phyloP scores from a whole-genome alignment of 2,329 filamentous ascomycete species.

The Escovopsis sp. region DNA sequence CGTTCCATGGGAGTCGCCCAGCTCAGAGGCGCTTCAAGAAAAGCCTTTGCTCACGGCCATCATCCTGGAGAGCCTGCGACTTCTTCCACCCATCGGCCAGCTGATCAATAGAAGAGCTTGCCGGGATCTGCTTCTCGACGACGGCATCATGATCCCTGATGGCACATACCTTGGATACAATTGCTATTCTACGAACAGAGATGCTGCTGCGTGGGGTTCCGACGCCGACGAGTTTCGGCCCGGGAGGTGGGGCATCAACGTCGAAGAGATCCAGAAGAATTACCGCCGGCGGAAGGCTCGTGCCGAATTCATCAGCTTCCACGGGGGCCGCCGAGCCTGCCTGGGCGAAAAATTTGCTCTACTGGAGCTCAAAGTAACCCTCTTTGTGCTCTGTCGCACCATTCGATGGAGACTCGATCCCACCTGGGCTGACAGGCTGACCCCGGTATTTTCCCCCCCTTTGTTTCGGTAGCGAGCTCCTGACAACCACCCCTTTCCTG shows the following conservation, averaged over 20 bases:
- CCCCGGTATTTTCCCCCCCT: constrained; percentile 13
- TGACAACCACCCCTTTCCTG: too few species aligned
- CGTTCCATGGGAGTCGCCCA: neutral
- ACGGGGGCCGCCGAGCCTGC: constrained; percentile 24
- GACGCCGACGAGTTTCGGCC: constrained; percentile 23
- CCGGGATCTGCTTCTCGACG: constrained; percentile 10
- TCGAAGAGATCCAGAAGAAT: constrained; percentile 18
- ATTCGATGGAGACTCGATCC: constrained; percentile 18
- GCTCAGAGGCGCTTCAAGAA: constrained; percentile 11
- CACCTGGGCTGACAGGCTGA: constrained; percentile 16
- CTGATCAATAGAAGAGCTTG: constrained; percentile 29
- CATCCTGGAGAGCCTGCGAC: constrained; percentile 29
- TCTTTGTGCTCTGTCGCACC: constrained; percentile 16
- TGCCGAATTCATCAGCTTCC: constrained; percentile 26
- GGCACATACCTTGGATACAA: constrained; percentile 26
- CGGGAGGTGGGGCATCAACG: constrained; percentile 20
- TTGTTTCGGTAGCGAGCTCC: too few species aligned
- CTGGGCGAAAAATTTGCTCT: constrained; percentile 25
- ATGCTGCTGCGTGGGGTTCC: constrained; percentile 16
- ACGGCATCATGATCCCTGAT: constrained; percentile 17
- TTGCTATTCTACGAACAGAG: constrained; percentile 23
- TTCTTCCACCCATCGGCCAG: constrained; percentile 33
- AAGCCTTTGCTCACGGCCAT: constrained; percentile 28
- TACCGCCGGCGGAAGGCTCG: constrained; percentile 20
- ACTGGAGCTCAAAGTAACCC: constrained; percentile 19